These are phyloP conservation scores for Picea abies DNA, from an alignment of 83 land plant species.

Conservation along the genomic window DNA sequence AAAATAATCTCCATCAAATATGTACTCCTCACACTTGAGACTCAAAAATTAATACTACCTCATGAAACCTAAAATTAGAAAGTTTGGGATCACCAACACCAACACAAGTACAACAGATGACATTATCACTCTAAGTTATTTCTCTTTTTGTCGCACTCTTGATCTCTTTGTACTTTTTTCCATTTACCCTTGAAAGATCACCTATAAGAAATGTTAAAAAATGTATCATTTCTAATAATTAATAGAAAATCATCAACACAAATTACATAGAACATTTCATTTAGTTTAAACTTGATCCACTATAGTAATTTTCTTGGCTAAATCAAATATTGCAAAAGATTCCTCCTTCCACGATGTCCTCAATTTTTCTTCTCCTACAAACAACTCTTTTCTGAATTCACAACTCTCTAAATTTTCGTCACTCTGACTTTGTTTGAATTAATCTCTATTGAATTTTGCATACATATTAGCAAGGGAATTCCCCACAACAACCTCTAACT, in stretches of 20 bases:
- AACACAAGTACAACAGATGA: conserved; percentile 65
- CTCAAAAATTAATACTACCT: conserved; percentile 35
- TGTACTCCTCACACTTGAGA: not conserved
- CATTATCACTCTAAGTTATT: conserved; percentile 99
- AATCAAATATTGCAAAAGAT: no score
- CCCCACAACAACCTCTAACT: not conserved
- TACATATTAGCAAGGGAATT: not conserved
- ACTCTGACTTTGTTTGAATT: no score
- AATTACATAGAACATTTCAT: no score
- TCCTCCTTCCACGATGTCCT: no score
- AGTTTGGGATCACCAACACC: conserved; percentile 76
- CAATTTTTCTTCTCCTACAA: no score
- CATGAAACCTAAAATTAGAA: conserved; percentile 95
- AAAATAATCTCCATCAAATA: not conserved
- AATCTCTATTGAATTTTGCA: not conserved
- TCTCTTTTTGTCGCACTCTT: conserved; percentile 99
- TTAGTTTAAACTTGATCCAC: no score
- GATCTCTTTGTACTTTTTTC: conserved; percentile 97
- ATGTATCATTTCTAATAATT: not conserved
- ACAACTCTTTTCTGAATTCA: no score
- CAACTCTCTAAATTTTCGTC: no score
- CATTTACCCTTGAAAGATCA: conserved; percentile 98
- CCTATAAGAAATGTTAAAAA: conserved; percentile 37
- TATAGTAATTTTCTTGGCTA: no score
- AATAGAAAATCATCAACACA: no score